Evolutionary conservation across 345 rosid species (phyloP).

Genomic region (Camelina neglecta): DNA sequence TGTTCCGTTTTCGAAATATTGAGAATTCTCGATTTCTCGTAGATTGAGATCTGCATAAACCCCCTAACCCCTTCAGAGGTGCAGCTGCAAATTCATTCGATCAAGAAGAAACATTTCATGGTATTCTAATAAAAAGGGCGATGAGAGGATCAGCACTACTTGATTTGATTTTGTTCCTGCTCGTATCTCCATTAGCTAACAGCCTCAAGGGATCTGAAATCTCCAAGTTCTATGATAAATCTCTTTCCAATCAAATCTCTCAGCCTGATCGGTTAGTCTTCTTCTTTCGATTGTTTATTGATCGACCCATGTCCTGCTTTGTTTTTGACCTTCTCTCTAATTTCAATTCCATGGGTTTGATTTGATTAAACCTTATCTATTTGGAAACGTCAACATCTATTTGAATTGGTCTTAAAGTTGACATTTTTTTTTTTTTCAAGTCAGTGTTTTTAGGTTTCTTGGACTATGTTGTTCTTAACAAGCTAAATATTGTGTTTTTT

Average conservation of each 20-base stretch:
- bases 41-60: slow-evolving; percentile 27
- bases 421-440: background rate
- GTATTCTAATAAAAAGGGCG: slow-evolving; percentile 22
- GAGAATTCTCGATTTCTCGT: background rate
- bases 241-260: slow-evolving; percentile 45
- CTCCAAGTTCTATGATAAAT: slow-evolving; percentile 49
- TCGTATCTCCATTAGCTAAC: slow-evolving; percentile 48
- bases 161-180: slow-evolving; percentile 43
- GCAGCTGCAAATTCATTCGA: background rate
- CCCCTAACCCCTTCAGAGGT: slow-evolving; percentile 3
- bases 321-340: background rate
- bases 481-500: slow-evolving; percentile 22
- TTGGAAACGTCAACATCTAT: slow-evolving; percentile 6
- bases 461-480: background rate
- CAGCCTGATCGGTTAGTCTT: slow-evolving; percentile 54
- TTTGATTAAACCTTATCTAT: slow-evolving; percentile 7
- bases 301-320: background rate
- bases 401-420: slow-evolving; percentile 26
- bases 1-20: background rate
- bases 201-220: slow-evolving; percentile 47
- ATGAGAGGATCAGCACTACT: slow-evolving; percentile 58
- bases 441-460: slow-evolving; percentile 16
- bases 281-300: background rate
- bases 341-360: background rate
- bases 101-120: slow-evolving; percentile 21